These are phyloP conservation scores for Clarkia xantiana DNA, from an alignment of 345 rosid species.

Conservation along the genomic window DNA sequence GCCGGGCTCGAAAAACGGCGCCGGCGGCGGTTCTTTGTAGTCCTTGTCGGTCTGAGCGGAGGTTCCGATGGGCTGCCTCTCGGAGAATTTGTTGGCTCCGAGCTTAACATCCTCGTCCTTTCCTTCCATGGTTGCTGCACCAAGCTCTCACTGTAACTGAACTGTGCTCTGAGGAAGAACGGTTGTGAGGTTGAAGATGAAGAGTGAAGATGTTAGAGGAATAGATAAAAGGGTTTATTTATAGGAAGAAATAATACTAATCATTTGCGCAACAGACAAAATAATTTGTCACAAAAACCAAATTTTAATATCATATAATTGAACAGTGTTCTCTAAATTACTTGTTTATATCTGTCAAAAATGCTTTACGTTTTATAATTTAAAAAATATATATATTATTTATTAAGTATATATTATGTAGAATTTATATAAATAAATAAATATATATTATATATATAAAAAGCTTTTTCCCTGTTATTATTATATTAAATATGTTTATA, in stretches of 20 bases:
- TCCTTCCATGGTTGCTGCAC: conserved; percentile 7
- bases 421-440: too few relatives aligned
- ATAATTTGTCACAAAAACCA: background rate
- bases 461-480: too few relatives aligned
- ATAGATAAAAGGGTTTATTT: too few relatives aligned
- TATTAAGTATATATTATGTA: too few relatives aligned
- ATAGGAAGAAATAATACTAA: too few relatives aligned
- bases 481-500: too few relatives aligned
- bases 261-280: too few relatives aligned
- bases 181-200: background rate
- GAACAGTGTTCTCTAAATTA: background rate
- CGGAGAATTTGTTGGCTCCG: conserved; percentile 17
- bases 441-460: too few relatives aligned
- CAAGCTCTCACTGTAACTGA: background rate
- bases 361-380: background rate
- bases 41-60: conserved; percentile 15
- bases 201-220: background rate
- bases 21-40: conserved; percentile 19
- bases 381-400: too few relatives aligned
- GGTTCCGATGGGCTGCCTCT: conserved; percentile 16
- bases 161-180: background rate
- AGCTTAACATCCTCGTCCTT: conserved; percentile 18
- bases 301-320: background rate
- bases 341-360: too few relatives aligned
- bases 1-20: conserved; percentile 17